A percentile compares a stretch with the other conserved stretches of the same genome.
Conservation (phyloP, 441 rosid genomes). For the Populus trichocarpa region DNA sequence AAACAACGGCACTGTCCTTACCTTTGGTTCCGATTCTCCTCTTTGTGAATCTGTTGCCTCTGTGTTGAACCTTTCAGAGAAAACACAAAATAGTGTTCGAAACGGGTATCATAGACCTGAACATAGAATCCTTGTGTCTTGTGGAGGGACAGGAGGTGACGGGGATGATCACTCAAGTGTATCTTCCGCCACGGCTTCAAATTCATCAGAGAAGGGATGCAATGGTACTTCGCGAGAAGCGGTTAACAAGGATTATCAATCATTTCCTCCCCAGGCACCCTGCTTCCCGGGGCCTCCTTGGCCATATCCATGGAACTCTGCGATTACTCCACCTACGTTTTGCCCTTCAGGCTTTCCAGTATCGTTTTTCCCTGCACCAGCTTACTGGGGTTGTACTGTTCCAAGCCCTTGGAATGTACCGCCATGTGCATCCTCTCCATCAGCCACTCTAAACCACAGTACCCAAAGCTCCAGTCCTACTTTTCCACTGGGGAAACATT, state of each 20-base stretch:
- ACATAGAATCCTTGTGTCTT: conserved; percentile 21
- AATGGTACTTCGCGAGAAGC: conserved; percentile 35
- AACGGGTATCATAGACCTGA: conserved; percentile 41
- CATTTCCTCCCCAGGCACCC: conserved; percentile 50
- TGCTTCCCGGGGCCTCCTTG: conserved; percentile 71
- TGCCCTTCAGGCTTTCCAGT: conserved; percentile 62
- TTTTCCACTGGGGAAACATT: conserved; percentile 60
- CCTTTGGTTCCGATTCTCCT: conserved; percentile 57
- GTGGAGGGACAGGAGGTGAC: conserved; percentile 32
- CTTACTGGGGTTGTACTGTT: conserved; percentile 49
- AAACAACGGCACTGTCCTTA: conserved; percentile 52
- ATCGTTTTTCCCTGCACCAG: conserved; percentile 52
- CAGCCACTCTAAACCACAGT: conserved; percentile 37
- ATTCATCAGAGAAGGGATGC: conserved; percentile 39
- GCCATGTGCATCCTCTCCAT: conserved; percentile 42
- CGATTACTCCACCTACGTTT: conserved; percentile 51
- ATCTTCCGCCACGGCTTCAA: conserved; percentile 50
- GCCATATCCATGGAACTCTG: conserved; percentile 74
- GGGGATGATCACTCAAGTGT: conserved; percentile 68
- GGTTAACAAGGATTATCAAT: conserved; percentile 31
- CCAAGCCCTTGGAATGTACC: conserved; percentile 50
- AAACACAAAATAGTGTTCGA: conserved; percentile 34
- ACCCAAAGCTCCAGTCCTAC: conserved; percentile 23
- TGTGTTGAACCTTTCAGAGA: conserved; percentile 42
- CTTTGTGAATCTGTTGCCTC: conserved; percentile 47